Percentiles rank a stretch among this genome's conserved stretches.
phyloP scores from a whole-genome alignment of 83 land plant species.

The Larix sibirica region DNA sequence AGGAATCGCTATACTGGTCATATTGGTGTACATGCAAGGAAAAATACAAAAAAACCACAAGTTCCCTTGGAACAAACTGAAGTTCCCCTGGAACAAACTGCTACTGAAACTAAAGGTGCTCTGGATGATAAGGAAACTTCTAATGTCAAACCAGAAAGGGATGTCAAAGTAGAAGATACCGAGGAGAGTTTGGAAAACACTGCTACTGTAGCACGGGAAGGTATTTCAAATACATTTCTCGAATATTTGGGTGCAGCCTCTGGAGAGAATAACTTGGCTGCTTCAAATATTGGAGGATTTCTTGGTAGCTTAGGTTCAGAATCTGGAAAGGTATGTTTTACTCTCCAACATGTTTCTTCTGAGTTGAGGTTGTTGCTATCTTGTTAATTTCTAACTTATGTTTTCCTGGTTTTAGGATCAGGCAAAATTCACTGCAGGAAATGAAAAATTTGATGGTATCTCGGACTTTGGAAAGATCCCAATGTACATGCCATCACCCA shows the following conservation, averaged over 20 bases:
- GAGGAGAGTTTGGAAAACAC: background rate
- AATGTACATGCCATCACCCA: conserved; percentile 28
- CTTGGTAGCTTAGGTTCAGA: conserved; percentile 5
- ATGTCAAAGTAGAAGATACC: background rate
- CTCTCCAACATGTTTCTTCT: background rate
- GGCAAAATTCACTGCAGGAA: conserved; percentile 8
- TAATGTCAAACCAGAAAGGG: background rate
- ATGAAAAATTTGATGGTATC: conserved; percentile 26
- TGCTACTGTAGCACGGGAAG: background rate
- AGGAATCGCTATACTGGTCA: conserved; percentile 50
- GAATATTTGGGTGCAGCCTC: conserved; percentile 1
- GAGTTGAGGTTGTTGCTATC: background rate
- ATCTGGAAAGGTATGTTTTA: conserved; percentile 1
- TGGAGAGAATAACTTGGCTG: background rate
- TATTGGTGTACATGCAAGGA: conserved; percentile 56
- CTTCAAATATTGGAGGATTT: conserved; percentile 12
- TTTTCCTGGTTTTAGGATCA: conserved; percentile 13
- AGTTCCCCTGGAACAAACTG: conserved; percentile 2
- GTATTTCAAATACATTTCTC: background rate
- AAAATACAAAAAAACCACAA: conserved; percentile 24
- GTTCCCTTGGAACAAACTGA: conserved; percentile 4
- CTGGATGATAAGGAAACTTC: conserved; percentile 5
- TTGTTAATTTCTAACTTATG: background rate
- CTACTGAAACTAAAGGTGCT: background rate
- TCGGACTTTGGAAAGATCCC: conserved; percentile 35